phyloP scores from a whole-genome alignment of 768 basidiomycete species.

The Panellus pusillus region DNA sequence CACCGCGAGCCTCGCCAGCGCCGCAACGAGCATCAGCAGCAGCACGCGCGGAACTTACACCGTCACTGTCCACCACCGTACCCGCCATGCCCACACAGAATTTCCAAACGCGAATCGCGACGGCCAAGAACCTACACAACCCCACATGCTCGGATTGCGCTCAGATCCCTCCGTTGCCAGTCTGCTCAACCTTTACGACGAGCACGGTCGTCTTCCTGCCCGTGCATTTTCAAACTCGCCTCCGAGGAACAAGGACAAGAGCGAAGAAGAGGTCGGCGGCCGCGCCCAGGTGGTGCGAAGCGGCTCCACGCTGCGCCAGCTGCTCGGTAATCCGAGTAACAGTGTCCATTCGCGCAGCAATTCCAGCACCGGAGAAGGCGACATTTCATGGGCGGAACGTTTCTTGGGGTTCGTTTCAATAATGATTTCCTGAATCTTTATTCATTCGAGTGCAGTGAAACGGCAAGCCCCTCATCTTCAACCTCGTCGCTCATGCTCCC shows the following conservation, averaged over 20 bases:
- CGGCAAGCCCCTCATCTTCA: constrained; percentile 41
- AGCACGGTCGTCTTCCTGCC: constrained; percentile 61
- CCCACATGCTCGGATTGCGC: constrained; percentile 54
- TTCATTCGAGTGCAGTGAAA: constrained; percentile 37
- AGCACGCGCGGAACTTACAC: constrained; percentile 57
- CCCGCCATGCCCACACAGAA: constrained; percentile 59
- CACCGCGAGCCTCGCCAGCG: constrained; percentile 52
- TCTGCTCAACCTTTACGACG: constrained; percentile 71
- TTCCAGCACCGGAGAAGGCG: constrained; percentile 54
- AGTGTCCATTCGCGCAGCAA: constrained; percentile 31
- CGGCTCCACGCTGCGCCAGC: constrained; percentile 73
- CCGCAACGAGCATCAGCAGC: constrained; percentile 40
- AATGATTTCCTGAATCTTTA: not conserved
- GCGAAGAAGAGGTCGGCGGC: constrained; percentile 29
- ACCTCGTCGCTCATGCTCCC: constrained; percentile 49
- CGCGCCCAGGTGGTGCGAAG: constrained; percentile 57
- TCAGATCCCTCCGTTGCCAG: constrained; percentile 80
- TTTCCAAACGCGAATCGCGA: constrained; percentile 62
- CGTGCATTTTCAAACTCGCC: constrained; percentile 66
- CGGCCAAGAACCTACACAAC: constrained; percentile 24
- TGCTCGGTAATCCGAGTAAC: constrained; percentile 56
- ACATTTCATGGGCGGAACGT: constrained; percentile 84
- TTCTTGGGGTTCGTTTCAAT: constrained; percentile 56
- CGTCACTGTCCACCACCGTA: constrained; percentile 69
- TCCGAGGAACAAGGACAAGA: constrained; percentile 28